Evolutionary conservation across 257 asterid species (phyloP).

Genomic region (Solanum sitiens): DNA sequence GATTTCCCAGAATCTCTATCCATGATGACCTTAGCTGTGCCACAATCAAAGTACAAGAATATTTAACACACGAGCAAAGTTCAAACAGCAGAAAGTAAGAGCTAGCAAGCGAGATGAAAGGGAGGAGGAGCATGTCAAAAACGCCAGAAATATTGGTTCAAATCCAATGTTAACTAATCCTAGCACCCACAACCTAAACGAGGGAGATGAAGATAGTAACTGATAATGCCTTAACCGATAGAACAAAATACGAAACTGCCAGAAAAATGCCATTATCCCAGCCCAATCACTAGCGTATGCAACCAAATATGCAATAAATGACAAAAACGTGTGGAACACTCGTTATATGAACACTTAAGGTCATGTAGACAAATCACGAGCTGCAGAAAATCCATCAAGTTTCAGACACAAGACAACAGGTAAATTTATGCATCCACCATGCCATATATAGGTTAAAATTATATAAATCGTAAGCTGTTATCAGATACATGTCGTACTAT

Average conservation of each 20-base stretch:
- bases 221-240: background rate
- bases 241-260: background rate
- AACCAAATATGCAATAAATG: background rate
- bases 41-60: background rate
- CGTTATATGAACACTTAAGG: background rate
- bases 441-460: background rate
- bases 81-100: background rate
- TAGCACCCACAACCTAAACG: background rate
- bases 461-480: background rate
- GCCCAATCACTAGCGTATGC: background rate
- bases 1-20: constrained; percentile 79
- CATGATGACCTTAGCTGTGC: constrained; percentile 55
- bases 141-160: background rate
- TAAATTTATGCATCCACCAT: background rate
- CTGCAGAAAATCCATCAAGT: background rate
- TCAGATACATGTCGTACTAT: background rate
- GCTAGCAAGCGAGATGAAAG: background rate
- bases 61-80: background rate
- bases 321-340: background rate
- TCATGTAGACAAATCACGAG: background rate
- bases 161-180: background rate
- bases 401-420: background rate
- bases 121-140: background rate
- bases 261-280: background rate
- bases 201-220: background rate